Percentiles rank a stretch among this genome's conserved stretches.
Conservation (phyloP, 306 rosid genomes). For the Rubus idaeus region DNA sequence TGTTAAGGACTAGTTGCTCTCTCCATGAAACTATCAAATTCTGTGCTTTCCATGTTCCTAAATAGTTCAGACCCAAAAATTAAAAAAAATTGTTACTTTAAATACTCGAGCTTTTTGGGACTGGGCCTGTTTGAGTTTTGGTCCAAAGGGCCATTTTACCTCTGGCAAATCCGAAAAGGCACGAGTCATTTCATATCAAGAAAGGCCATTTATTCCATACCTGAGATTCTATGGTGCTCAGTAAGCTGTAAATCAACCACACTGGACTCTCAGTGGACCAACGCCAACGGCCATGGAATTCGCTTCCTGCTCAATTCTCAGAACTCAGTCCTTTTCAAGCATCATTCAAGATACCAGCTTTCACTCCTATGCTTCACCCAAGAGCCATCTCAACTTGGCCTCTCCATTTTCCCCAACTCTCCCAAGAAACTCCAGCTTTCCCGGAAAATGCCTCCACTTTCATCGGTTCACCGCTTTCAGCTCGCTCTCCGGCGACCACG, state of each 20-base stretch:
- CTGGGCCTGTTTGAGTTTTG: not conserved
- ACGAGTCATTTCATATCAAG: not conserved
- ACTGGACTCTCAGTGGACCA: not conserved
- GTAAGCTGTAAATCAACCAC: not conserved
- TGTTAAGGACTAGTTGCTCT: too few relatives aligned
- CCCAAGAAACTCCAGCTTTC: slow-evolving; percentile 27
- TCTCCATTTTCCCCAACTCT: slow-evolving; percentile 31
- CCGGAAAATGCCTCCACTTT: slow-evolving; percentile 41
- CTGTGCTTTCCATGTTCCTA: too few relatives aligned
- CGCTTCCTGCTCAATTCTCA: slow-evolving; percentile 32
- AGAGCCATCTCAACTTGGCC: slow-evolving; percentile 21
- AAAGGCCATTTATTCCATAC: not conserved
- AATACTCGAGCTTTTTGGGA: not conserved
- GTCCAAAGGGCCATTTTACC: not conserved
- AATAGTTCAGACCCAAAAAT: too few relatives aligned
- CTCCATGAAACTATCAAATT: too few relatives aligned
- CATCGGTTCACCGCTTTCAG: slow-evolving; percentile 34
- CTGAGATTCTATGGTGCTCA: not conserved
- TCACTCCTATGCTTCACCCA: slow-evolving; percentile 7
- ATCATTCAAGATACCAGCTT: slow-evolving; percentile 4
- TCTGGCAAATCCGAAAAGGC: not conserved
- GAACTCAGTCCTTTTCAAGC: slow-evolving; percentile 24
- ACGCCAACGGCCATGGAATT: slow-evolving; percentile 36
- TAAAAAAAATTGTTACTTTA: too few relatives aligned
- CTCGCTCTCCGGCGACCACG: slow-evolving; percentile 35